These are phyloP conservation scores for Daldinia eschscholtzii DNA, from an alignment of 2,329 filamentous ascomycete species.

Conservation along the genomic window DNA sequence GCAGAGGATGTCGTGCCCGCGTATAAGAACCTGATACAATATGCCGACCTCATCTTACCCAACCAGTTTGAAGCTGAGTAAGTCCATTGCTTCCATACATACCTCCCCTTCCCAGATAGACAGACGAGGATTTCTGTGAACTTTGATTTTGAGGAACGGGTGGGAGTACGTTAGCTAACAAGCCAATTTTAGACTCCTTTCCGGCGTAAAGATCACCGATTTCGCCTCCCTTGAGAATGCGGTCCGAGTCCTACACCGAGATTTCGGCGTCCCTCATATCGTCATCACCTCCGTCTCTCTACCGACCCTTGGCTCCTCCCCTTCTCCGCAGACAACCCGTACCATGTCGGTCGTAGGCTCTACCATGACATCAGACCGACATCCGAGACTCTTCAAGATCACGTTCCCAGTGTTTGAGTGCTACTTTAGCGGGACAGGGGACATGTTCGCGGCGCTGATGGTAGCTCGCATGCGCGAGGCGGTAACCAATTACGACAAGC, in stretches of 20 bases:
- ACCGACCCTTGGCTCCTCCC: constrained; percentile 58
- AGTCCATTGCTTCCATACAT: constrained; percentile 47
- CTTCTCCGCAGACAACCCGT: constrained; percentile 47
- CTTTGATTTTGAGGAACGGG: not conserved
- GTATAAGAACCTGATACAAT: constrained; percentile 81
- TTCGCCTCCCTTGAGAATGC: constrained; percentile 78
- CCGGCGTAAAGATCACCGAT: constrained; percentile 84
- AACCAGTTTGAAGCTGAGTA: constrained; percentile 99
- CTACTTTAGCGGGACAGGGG: constrained; percentile 96
- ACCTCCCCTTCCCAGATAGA: not conserved
- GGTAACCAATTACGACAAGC: constrained; percentile 59
- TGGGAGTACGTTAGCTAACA: constrained; percentile 12
- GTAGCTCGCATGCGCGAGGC: constrained; percentile 90
- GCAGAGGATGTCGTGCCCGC: constrained; percentile 90
- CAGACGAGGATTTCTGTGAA: not conserved
- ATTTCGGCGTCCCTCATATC: constrained; percentile 84
- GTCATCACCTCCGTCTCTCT: constrained; percentile 92
- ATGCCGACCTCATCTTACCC: constrained; percentile 92
- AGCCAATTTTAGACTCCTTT: constrained; percentile 75
- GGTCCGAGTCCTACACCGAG: constrained; percentile 80
- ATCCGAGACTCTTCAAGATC: constrained; percentile 87
- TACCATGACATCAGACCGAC: constrained; percentile 70
- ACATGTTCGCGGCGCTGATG: constrained; percentile 97
- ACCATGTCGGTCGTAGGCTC: constrained; percentile 77
- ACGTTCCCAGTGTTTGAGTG: constrained; percentile 88